These are phyloP conservation scores for Collybiopsis confluens DNA, from an alignment of 768 basidiomycete genomes.

Conservation along the genomic window DNA sequence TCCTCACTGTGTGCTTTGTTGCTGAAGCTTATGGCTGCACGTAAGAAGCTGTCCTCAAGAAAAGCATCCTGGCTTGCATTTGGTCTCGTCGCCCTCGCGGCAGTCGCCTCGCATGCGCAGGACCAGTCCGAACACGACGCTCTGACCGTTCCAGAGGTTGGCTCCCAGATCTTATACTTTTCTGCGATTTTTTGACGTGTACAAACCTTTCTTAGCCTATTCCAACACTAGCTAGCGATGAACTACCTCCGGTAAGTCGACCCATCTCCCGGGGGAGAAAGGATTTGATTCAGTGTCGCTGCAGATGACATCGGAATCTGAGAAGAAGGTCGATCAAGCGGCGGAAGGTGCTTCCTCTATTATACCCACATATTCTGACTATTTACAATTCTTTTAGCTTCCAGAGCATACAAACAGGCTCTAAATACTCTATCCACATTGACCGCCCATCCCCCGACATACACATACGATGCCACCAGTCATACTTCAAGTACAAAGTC, in stretches of 20 bases:
- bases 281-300: conserved; percentile 2
- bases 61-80: conserved; percentile 60
- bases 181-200: too few relatives aligned
- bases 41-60: conserved; percentile 29
- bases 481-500: conserved; percentile 41
- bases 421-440: conserved; percentile 61
- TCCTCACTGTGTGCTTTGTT: conserved; percentile 10
- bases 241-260: neutral
- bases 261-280: conserved; percentile 11
- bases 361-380: neutral
- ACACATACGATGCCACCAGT: conserved; percentile 50
- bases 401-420: conserved; percentile 74
- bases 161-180: neutral
- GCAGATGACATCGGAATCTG: conserved; percentile 26
- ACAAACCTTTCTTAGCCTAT: conserved; percentile 21
- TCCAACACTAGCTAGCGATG: conserved; percentile 8
- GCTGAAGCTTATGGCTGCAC: conserved; percentile 9
- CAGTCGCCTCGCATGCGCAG: conserved; percentile 41
- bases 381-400: conserved; percentile 36
- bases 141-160: neutral
- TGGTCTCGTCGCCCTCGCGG: conserved; percentile 49
- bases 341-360: conserved; percentile 42
- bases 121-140: conserved; percentile 10
- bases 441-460: conserved; percentile 53
- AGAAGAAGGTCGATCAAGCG: conserved; percentile 28